Evolutionary conservation across 768 basidiomycete species (phyloP), one percentile per base, ranked within the genome.

Genomic region (Mycena vulgaris): DNA sequence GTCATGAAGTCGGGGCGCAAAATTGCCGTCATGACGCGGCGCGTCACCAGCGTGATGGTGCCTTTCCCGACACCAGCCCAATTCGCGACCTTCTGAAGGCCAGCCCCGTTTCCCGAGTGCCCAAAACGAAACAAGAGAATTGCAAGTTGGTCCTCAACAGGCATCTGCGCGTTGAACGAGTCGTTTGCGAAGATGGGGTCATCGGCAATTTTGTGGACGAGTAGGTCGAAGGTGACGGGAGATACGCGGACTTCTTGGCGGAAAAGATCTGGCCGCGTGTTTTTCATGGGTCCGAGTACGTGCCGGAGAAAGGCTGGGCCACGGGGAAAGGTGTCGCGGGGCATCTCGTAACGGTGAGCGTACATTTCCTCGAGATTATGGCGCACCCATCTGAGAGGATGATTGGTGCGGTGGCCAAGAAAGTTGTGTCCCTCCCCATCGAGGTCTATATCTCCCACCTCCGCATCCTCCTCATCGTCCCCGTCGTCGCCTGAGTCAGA

Each of bases 101-200:
- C 31, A 10, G 52, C 31, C 3, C 19, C 52, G 10, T 53, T 53
- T 0, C 28, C 52, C 31, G 28, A 39, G 14, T 39, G 39, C 9
- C 39, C 66, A 49, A n/a, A n/a, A n/a, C n/a, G n/a, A 45, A 33
- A 67, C 5, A 67, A 21, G 0, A 28, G 27, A 19, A 68, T 62
- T 40, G 66, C 66, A 3, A 68, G 14, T 33, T 68, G 66, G 14
- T 42, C 31, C n/a, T 68, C 66, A 28, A 75, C 55, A 19, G 70
- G 53, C 49, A 75, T 72, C 56, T 77, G 76, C 5, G 11, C 63
- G 30, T 63, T 70, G 21, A 42, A 28, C 6, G 72, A 73, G 37
- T 74, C 62, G 65, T 76, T 77, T 7, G 63, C 25, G 35, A 76
- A 76, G 55, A 74, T 56, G 25, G 64, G 63, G 40, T 74, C 57